Percentiles rank a stretch among this genome's conserved stretches.
These are phyloP conservation scores for Hypoxylon lenormandii DNA, from an alignment of 495 filamentous ascomycete species.

Conservation along the genomic window DNA sequence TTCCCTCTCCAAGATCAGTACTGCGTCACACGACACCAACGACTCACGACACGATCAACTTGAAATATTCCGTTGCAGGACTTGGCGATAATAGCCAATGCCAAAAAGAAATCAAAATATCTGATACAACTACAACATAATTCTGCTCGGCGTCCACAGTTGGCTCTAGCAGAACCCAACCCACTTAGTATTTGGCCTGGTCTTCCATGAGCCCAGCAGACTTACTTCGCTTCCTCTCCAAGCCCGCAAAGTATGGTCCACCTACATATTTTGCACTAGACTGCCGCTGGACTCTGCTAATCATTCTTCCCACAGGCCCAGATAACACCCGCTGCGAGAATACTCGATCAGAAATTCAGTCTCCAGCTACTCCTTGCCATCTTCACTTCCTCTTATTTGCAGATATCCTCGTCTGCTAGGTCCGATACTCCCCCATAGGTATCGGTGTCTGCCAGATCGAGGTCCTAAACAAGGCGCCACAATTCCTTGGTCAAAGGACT, in stretches of 20 bases:
- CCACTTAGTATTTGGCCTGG: conserved; percentile 27
- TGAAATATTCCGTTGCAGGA: conserved; percentile 28
- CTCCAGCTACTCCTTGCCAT: conserved; percentile 10
- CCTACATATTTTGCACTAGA: conserved; percentile 1
- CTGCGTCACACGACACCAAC: conserved; percentile 32
- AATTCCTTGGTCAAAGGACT: conserved; percentile 86
- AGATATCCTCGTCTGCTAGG: conserved; percentile 89
- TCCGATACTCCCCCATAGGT: conserved; percentile 84
- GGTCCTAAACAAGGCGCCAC: conserved; percentile 74
- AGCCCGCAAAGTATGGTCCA: conserved; percentile 86
- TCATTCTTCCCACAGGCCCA: conserved; percentile 71
- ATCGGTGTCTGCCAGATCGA: conserved; percentile 86
- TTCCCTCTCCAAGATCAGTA: conserved; percentile 3
- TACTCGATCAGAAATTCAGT: conserved; percentile 17
- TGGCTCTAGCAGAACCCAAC: conserved; percentile 28
- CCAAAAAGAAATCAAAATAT: conserved; percentile 17
- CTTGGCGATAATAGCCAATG: conserved; percentile 47
- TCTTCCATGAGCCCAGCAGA: conserved; percentile 89
- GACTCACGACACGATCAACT: conserved; percentile 15
- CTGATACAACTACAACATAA: conserved; percentile 17
- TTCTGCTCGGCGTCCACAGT: conserved; percentile 30
- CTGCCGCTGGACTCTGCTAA: conserved; percentile 12
- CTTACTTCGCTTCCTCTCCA: conserved; percentile 92
- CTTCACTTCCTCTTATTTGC: conserved; percentile 54
- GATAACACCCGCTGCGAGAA: conserved; percentile 77